Evolutionary conservation across 192 early-diverging fungal species (phyloP).

Genomic region (Piromyces finnis): DNA sequence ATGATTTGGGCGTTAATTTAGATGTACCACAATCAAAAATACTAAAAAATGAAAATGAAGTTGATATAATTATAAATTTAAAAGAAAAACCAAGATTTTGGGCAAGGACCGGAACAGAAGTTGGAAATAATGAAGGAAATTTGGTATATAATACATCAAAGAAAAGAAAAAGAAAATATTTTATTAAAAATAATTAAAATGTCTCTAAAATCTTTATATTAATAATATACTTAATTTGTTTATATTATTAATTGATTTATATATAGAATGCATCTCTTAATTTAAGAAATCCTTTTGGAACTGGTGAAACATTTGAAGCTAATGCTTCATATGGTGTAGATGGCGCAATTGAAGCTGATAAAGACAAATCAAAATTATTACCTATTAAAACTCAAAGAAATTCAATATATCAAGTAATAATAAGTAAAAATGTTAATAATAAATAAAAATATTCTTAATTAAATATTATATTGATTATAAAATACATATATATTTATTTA

Average conservation of each 20-base stretch:
- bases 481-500: too few relatives aligned
- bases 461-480: too few relatives aligned
- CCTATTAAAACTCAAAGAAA: not conserved
- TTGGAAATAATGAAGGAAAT: slow-evolving; percentile 74
- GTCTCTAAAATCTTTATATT: not conserved
- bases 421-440: not conserved
- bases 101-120: slow-evolving; percentile 73
- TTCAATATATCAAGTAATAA: not conserved
- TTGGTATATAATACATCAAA: slow-evolving; percentile 38
- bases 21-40: not conserved
- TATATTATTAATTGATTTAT: too few relatives aligned
- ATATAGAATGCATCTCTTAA: slow-evolving; percentile 39
- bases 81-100: slow-evolving; percentile 53
- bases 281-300: slow-evolving; percentile 74
- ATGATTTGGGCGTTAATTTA: not conserved
- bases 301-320: slow-evolving; percentile 59
- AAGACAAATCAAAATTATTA: not conserved
- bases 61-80: slow-evolving; percentile 57
- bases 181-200: too few relatives aligned
- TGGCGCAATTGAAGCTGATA: slow-evolving; percentile 7
- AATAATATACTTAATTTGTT: too few relatives aligned
- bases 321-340: slow-evolving; percentile 55
- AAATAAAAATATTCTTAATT: too few relatives aligned
- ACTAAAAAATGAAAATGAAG: not conserved
- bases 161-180: too few relatives aligned